Evolutionary conservation across 2,329 filamentous ascomycete genomes (phyloP), one percentile per base, ranked within the genome.

Genomic region (Beauveria brongniartii): DNA sequence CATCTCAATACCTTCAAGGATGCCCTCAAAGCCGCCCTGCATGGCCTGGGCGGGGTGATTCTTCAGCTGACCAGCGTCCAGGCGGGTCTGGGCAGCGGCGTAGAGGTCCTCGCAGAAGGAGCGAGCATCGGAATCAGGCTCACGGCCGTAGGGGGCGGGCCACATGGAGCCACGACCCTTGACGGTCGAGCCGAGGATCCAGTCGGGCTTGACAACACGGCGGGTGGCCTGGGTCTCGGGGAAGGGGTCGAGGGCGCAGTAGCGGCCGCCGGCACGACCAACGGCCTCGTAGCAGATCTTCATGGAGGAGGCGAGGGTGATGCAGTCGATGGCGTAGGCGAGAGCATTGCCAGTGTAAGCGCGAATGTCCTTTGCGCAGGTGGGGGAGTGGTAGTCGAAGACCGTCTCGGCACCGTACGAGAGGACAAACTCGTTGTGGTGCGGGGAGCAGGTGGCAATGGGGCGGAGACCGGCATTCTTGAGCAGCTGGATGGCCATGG

Each of bases 361-460:
- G 4, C 70, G 67, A 44, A 77, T 77, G 10, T 73, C 70, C 0
- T 62, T 62, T 5, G 66, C 74, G 63, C 71, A 75, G 2, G 67
- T 70, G 0, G 72, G 64, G 0, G 65, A 68, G 46, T 67, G 64
- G 64, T 82, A 79, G 67, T 83, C 78, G 64, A 82, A 80, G 5
- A 69, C 71, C 5, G 69, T 66, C 5, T 71, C 72, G 1, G 80
- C 80, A 1, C 81, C 80, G 37, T 70, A 73, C 0, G 61, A 61
- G 41, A 71, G 69, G n/a, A 74, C 75, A 1, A 79, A 70, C 2
- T 72, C 72, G 55, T 73, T 73, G 63, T 79, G 81, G 40, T 63
- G 58, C 0, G 75, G 71, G 0, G 78, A 79, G 64, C 75, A 78
- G 1, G 78, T 80, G 0, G 77, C 70, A n/a, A 81, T 74, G 3